Percentiles rank a stretch among this genome's conserved stretches.
Conservation (phyloP, 2,329 filamentous ascomycete genomes). For the Chrysosporium keratinophilum region DNA sequence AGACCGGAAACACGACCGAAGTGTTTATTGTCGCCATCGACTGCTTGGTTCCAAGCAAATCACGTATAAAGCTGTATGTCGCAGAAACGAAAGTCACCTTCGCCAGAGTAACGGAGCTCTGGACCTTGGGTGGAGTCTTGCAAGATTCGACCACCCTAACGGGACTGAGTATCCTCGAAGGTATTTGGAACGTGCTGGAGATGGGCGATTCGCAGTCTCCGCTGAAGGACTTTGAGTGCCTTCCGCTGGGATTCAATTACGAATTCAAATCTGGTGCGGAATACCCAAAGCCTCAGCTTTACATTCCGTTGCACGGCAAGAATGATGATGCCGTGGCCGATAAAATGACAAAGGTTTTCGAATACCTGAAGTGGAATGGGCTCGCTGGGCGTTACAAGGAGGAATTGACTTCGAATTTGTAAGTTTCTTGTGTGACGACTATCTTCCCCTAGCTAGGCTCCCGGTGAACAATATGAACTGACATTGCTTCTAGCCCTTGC, state of each 20-base stretch:
- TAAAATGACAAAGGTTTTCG: neutral
- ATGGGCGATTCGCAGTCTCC: neutral
- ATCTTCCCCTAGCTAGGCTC: neutral
- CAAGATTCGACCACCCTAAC: neutral
- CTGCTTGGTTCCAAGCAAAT: conserved; percentile 13
- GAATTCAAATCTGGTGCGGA: neutral
- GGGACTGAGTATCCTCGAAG: neutral
- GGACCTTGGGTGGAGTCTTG: conserved; percentile 18
- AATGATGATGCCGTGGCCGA: neutral
- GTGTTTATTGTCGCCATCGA: conserved; percentile 16
- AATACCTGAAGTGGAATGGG: neutral
- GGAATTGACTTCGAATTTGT: neutral
- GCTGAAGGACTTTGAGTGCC: neutral
- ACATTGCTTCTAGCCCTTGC: neutral
- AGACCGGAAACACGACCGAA: neutral
- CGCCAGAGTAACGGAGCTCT: conserved; percentile 13
- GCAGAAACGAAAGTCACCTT: conserved; percentile 14
- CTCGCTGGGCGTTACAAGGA: neutral
- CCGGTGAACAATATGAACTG: no score
- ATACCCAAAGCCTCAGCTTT: neutral
- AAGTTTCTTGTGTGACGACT: no score
- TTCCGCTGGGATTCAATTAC: neutral
- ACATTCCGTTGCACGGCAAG: neutral
- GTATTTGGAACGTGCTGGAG: neutral
- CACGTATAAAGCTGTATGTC: conserved; percentile 19